These are phyloP conservation scores for Starmerella vitae DNA, from an alignment of 805 yeast genomes.

Conservation along the genomic window DNA sequence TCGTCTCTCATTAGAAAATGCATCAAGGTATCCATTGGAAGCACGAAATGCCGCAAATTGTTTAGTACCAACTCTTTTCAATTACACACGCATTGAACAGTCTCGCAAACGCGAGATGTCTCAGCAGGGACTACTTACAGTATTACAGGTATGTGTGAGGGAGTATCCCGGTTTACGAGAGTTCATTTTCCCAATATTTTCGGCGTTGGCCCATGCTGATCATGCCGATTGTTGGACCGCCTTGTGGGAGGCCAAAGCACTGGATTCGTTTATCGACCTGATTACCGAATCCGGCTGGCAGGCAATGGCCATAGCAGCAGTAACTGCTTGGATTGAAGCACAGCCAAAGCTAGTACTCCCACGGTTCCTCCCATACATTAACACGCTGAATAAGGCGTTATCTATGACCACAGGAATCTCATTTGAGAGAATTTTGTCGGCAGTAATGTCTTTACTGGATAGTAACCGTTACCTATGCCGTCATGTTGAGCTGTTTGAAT, in stretches of 20 bases:
- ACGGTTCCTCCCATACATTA: constrained; percentile 1
- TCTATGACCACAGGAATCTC: constrained; percentile 3
- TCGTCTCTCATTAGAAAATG: constrained; percentile 16
- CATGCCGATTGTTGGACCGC: constrained; percentile 28
- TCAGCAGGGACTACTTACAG: constrained; percentile 35
- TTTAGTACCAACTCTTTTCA: constrained; percentile 38
- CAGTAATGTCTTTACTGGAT: constrained; percentile 13
- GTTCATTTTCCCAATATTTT: constrained; percentile 39
- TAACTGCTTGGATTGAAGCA: constrained; percentile 28
- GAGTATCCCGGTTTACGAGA: constrained; percentile 37
- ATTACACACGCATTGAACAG: constrained; percentile 38
- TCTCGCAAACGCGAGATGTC: constrained; percentile 36
- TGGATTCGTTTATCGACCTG: constrained; percentile 30
- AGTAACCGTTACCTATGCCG: constrained; percentile 9
- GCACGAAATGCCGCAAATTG: constrained; percentile 33
- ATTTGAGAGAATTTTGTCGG: constrained; percentile 13
- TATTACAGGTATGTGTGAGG: constrained; percentile 31
- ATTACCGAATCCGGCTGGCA: constrained; percentile 45
- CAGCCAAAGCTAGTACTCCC: constrained; percentile 14
- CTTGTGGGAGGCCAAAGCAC: constrained; percentile 30
- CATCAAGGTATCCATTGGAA: constrained; percentile 1
- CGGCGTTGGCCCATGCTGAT: constrained; percentile 40
- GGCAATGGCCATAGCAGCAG: constrained; percentile 40
- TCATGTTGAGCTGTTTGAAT: constrained; percentile 3
- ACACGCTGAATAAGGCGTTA: constrained; percentile 7